Evolutionary conservation across 2,329 filamentous ascomycete genomes (phyloP), one percentile per base, ranked within the genome.

Genomic region (Teratosphaeria zuluensis): DNA sequence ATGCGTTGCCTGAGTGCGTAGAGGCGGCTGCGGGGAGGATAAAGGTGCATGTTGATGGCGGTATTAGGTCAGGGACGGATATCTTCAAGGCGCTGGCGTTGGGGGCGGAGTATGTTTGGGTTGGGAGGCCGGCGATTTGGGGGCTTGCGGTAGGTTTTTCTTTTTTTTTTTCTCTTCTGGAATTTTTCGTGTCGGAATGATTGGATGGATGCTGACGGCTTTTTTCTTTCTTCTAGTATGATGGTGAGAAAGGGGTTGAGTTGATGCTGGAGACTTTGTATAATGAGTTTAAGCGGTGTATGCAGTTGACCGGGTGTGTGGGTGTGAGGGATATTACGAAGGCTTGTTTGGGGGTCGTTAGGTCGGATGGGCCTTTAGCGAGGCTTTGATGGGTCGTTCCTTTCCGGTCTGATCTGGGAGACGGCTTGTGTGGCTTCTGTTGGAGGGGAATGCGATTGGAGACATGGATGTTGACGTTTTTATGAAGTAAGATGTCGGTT

Each of bases 21-120:
- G 65, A 66, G 2, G 73, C 72, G 5, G 74, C 72, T 1, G 63
- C 69, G 1, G 77, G 78, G 19, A 78, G 77, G 59, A 74, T 86
- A n/a, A 80, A 80, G 0, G 76, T 88, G 21, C 77, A 87, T 51
- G 80, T 88, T 16, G 86, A 88, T 64, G 80, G 77, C 11, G 81
- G 82, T 0, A 78, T 84, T 33, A 67, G 82, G 46, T 76, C 78
- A 14, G 82, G 81, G 0, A 79, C 76, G 0, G 82, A 85, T 66
- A 75, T 84, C 11, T 79, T 84, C 70, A 84, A 84, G 66, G 81
- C 81, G 1, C 68, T 82, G 2, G 77, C 78, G 2, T 67, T 82
- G 2, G 80, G 79, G 2, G 80, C 79, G 0, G 72, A 80, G 56
- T 80, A 73, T 66, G 77, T 72, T 59, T 82, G 71, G 77, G 69